A percentile compares a stretch with the other conserved stretches of the same genome.
phyloP scores from a whole-genome alignment of 345 rosid species.

The Aethionema arabicum region DNA sequence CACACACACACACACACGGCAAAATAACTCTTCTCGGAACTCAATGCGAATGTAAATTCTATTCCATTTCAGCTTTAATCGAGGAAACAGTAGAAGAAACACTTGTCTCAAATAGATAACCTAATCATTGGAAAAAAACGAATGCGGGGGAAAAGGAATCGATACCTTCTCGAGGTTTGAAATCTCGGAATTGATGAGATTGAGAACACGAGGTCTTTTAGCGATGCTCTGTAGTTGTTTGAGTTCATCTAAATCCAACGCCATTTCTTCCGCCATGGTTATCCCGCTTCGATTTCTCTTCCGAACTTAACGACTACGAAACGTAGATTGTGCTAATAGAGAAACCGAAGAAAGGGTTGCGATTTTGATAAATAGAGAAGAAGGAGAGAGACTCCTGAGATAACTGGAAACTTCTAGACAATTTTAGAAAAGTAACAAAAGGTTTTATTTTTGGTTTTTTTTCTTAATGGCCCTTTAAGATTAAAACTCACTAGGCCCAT shows the following conservation, averaged over 20 bases:
- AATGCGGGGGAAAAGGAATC: not conserved
- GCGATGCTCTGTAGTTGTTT: conserved; percentile 65
- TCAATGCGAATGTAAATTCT: not conserved
- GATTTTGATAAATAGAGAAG: conserved; percentile 1
- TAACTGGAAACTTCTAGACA: conserved; percentile 31
- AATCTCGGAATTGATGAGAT: conserved; percentile 66
- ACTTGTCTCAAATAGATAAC: not conserved
- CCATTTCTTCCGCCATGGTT: conserved; percentile 64
- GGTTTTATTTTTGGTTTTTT: too few relatives aligned
- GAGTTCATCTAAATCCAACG: conserved; percentile 76
- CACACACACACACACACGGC: not conserved
- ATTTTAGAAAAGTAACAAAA: too few relatives aligned
- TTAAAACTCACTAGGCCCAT: too few relatives aligned
- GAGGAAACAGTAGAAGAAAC: not conserved
- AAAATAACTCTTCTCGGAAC: conserved; percentile 6
- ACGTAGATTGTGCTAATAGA: conserved; percentile 1
- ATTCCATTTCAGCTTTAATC: not conserved
- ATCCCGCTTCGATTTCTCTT: not conserved
- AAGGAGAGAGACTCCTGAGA: not conserved
- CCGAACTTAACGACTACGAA: conserved; percentile 10
- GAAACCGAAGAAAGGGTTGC: not conserved
- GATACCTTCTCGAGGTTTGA: conserved; percentile 66
- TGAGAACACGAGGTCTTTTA: conserved; percentile 69
- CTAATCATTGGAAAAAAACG: not conserved
- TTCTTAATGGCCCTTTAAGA: too few relatives aligned